A percentile compares a stretch with the other conserved stretches of the same genome.
These are phyloP conservation scores for Tolypocladium ovalisporum DNA, from an alignment of 2,329 filamentous ascomycete genomes.

Conservation along the genomic window DNA sequence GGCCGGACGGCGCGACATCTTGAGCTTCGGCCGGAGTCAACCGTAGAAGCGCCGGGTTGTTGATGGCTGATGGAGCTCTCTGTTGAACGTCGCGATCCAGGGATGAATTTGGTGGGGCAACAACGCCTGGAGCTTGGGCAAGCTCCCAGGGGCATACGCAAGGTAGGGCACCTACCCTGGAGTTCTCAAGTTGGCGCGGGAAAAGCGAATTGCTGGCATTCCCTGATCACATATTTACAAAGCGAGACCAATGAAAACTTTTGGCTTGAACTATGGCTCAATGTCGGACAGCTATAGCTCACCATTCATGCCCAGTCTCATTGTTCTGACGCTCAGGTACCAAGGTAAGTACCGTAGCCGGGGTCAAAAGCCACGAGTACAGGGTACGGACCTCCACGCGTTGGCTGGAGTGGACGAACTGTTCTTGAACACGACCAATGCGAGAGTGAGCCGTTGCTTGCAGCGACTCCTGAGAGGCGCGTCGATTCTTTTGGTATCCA, in stretches of 20 bases:
- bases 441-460: neutral
- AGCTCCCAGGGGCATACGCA: no score
- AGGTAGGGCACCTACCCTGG: neutral
- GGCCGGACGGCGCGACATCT: slow-evolving; percentile 63
- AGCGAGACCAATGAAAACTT: neutral
- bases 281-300: neutral
- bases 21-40: slow-evolving; percentile 10
- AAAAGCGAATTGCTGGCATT: neutral
- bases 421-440: neutral
- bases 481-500: neutral
- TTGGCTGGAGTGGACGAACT: neutral
- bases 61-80: neutral
- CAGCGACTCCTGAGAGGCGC: neutral
- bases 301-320: neutral
- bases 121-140: neutral
- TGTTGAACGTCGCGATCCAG: neutral
- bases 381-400: neutral
- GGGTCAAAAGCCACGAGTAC: no score
- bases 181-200: neutral
- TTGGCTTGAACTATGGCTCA: neutral
- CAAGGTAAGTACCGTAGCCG: no score
- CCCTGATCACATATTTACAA: no score
- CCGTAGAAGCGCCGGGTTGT: neutral
- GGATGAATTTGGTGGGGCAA: neutral
- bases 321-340: neutral